Conservation (phyloP, 2,329 filamentous ascomycete genomes). For the Aspergillus aculeatinus region DNA sequence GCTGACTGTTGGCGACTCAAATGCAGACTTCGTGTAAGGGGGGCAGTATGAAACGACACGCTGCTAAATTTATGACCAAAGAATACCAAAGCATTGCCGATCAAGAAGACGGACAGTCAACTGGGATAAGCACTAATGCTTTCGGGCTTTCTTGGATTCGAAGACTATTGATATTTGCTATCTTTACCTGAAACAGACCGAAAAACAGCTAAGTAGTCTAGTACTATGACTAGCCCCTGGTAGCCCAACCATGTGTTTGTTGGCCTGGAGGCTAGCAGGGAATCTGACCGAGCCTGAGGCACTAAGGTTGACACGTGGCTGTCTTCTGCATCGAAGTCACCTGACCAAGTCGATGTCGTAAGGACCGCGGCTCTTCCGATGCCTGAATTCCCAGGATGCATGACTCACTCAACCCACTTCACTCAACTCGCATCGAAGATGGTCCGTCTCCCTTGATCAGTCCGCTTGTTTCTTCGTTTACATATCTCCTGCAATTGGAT, state of each 20-base stretch:
- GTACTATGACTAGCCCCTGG: neutral
- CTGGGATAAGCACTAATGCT: slow-evolving; percentile 3
- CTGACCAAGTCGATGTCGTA: slow-evolving; percentile 9
- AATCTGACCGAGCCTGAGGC: neutral
- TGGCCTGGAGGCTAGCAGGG: neutral
- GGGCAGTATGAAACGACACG: neutral
- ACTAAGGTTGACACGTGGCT: neutral
- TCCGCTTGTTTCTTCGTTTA: neutral
- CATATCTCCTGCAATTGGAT: neutral
- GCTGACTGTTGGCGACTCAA: neutral
- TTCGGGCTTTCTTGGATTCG: slow-evolving; percentile 1
- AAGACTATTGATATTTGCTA: neutral
- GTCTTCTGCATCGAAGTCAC: slow-evolving; percentile 1
- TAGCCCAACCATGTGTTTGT: neutral
- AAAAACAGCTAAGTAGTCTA: neutral
- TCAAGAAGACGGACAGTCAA: neutral
- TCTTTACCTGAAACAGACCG: slow-evolving; percentile 3
- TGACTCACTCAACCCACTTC: neutral
- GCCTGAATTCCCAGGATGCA: neutral
- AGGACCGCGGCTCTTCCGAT: neutral
- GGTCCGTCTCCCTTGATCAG: neutral
- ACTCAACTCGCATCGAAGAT: neutral
- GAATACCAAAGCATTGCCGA: neutral
- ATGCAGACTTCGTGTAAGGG: neutral
- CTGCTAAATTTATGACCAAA: neutral